Conservation (phyloP, 2,329 filamentous ascomycete genomes). For the Oidium heveae region DNA sequence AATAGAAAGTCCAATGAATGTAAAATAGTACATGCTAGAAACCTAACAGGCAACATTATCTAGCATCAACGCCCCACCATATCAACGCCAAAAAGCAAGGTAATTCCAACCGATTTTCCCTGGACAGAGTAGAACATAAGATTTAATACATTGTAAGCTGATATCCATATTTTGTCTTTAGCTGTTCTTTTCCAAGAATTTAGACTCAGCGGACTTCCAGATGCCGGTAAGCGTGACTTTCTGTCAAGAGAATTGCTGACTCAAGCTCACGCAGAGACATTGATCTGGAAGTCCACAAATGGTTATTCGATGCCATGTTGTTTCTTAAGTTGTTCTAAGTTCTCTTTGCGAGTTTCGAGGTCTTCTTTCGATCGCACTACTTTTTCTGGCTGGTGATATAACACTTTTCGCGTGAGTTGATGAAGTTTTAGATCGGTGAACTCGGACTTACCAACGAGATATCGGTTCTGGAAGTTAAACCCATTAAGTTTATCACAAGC, state of each 20-base stretch:
- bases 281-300: conserved; percentile 38
- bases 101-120: background rate
- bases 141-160: background rate
- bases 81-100: background rate
- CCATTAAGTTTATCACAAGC: conserved; percentile 99
- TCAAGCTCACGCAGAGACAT: background rate
- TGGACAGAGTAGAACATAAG: background rate
- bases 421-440: conserved; percentile 1
- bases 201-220: background rate
- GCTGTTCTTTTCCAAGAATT: background rate
- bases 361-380: conserved; percentile 78
- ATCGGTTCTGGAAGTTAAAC: conserved; percentile 99
- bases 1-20: too few relatives aligned
- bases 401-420: conserved; percentile 20
- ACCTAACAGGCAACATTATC: background rate
- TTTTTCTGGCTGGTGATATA: conserved; percentile 58
- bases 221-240: background rate
- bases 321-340: conserved; percentile 92
- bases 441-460: conserved; percentile 63
- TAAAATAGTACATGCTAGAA: too few relatives aligned
- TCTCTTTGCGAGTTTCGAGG: conserved; percentile 78
- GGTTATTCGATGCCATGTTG: conserved; percentile 98
- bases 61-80: background rate
- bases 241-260: background rate
- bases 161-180: background rate